Evolutionary conservation across 2,329 filamentous ascomycete species (phyloP).

Genomic region (Grosmannia clavigera): DNA sequence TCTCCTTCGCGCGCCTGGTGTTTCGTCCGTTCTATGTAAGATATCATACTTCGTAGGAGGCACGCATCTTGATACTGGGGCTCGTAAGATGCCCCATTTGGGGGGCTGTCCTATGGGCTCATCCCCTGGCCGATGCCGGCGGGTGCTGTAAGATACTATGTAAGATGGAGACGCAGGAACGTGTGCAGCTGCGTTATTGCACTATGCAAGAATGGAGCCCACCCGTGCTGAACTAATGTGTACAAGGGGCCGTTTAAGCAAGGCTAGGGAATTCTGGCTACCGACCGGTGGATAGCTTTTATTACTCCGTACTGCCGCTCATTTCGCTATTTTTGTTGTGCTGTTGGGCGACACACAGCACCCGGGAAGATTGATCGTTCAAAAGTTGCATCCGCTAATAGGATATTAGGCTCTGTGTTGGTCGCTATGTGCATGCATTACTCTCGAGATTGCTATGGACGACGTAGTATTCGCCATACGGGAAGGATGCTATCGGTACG

Average conservation of each 20-base stretch:
- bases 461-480: too few species aligned
- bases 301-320: background rate
- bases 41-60: too few species aligned
- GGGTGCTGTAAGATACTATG: background rate
- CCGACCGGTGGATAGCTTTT: background rate
- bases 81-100: too few species aligned
- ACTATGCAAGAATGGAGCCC: background rate
- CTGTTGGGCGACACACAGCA: background rate
- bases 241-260: background rate
- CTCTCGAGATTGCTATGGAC: too few species aligned
- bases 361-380: too few species aligned
- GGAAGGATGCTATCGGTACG: background rate
- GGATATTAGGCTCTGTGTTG: too few species aligned
- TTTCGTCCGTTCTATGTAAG: too few species aligned
- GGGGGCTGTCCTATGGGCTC: background rate
- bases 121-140: background rate
- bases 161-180: background rate
- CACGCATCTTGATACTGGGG: too few species aligned
- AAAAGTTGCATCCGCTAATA: too few species aligned
- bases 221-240: background rate
- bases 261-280: background rate
- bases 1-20: background rate
- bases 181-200: background rate
- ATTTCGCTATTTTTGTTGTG: background rate
- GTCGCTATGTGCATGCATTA: too few species aligned